These are phyloP conservation scores for Laguncularia racemosa DNA, from an alignment of 345 rosid genomes.

Conservation along the genomic window DNA sequence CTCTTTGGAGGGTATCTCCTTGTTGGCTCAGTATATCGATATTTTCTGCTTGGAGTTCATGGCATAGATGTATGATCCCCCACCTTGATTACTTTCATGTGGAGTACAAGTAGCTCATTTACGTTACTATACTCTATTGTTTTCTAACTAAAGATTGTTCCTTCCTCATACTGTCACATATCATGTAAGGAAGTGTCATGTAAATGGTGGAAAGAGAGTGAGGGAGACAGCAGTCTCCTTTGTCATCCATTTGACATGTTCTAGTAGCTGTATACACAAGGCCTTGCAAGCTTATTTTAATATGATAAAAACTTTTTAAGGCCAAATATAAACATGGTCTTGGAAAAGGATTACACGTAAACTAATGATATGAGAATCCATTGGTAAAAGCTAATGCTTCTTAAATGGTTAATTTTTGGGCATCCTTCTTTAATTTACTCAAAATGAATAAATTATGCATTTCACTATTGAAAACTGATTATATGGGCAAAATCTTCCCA, in stretches of 20 bases:
- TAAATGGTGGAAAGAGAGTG: not conserved
- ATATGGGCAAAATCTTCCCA: constrained; percentile 3
- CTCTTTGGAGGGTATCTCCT: constrained; percentile 74
- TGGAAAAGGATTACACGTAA: too few species aligned
- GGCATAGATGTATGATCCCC: constrained; percentile 59
- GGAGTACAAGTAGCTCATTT: too few species aligned
- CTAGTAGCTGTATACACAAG: too few species aligned
- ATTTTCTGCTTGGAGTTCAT: constrained; percentile 54
- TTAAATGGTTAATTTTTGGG: not conserved
- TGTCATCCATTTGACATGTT: not conserved
- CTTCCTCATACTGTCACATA: too few species aligned
- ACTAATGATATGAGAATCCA: too few species aligned
- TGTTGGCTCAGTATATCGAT: constrained; percentile 68
- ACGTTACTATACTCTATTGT: too few species aligned
- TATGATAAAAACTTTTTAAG: too few species aligned
- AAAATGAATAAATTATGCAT: not conserved
- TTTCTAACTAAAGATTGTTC: too few species aligned
- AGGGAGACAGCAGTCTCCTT: not conserved
- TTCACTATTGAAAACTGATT: constrained; percentile 2
- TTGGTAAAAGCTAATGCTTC: not conserved
- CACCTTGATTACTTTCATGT: not conserved
- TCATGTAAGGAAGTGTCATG: not conserved
- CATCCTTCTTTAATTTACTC: not conserved
- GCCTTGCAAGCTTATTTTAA: too few species aligned
- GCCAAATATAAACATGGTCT: too few species aligned